Conservation (phyloP, 2,329 filamentous ascomycete genomes). For the Huntiella bhutanensis region DNA sequence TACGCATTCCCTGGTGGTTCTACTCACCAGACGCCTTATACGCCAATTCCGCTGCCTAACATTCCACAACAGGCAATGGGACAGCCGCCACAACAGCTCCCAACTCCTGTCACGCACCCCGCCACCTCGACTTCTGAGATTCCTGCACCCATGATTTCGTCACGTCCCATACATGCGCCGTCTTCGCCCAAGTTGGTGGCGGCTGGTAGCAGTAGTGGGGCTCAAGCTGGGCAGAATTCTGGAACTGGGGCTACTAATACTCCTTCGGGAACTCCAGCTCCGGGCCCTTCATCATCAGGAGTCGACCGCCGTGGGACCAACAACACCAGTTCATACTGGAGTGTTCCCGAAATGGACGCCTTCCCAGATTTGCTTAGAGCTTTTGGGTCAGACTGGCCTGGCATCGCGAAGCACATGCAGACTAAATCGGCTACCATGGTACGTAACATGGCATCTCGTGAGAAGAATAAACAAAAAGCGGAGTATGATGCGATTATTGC, state of each 20-base stretch:
- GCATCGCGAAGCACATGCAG: constrained; percentile 60
- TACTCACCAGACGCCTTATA: constrained; percentile 2
- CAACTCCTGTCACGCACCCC: not conserved
- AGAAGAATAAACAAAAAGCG: constrained; percentile 38
- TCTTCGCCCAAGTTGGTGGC: not conserved
- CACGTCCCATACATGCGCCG: not conserved
- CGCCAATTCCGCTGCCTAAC: constrained; percentile 7
- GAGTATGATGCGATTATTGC: constrained; percentile 37
- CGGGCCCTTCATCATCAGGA: constrained; percentile 28
- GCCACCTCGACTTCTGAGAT: not conserved
- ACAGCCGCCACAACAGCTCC: constrained; percentile 13
- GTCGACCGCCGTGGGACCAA: constrained; percentile 32
- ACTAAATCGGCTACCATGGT: constrained; percentile 80
- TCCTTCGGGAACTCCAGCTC: constrained; percentile 25
- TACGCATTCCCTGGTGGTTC: constrained; percentile 14
- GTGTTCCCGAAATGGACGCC: constrained; percentile 60
- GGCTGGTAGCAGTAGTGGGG: not conserved
- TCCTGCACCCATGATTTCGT: constrained; percentile 6
- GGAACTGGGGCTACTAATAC: constrained; percentile 12
- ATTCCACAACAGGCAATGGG: constrained; percentile 14
- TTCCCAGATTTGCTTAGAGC: constrained; percentile 54
- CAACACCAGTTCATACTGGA: constrained; percentile 70
- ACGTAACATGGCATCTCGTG: constrained; percentile 48
- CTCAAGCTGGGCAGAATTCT: not conserved
- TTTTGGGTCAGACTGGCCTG: constrained; percentile 62